Evolutionary conservation across 768 basidiomycete species (phyloP).

Genomic region (Collybiopsis luxurians): DNA sequence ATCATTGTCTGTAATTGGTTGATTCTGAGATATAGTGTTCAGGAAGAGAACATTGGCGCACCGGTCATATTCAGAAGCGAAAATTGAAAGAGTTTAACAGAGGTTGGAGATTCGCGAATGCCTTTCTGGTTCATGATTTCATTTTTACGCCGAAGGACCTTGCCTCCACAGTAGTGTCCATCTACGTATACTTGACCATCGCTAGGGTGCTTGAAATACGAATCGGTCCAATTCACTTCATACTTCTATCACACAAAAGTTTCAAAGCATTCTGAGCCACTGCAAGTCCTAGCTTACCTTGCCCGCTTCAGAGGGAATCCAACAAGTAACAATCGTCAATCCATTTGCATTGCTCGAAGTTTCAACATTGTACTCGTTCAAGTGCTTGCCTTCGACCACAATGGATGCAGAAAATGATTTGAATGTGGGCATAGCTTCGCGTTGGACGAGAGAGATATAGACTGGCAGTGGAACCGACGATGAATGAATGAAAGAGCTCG

Average conservation of each 20-base stretch:
- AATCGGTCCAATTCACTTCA: background rate
- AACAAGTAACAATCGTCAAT: background rate
- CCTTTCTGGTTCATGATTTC: background rate
- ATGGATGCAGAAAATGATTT: background rate
- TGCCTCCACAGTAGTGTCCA: background rate
- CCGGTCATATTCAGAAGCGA: background rate
- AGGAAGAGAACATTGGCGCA: background rate
- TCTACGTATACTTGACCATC: background rate
- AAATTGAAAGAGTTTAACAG: background rate
- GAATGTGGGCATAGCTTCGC: background rate
- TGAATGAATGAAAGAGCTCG: too few species aligned
- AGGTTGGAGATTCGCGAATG: background rate
- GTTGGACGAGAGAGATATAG: too few species aligned
- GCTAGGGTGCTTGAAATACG: background rate
- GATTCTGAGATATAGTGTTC: background rate
- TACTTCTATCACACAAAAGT: background rate
- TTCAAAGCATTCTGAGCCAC: too few species aligned
- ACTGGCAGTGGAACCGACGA: too few species aligned
- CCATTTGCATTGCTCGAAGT: background rate
- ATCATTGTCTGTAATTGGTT: background rate
- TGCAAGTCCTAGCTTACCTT: background rate
- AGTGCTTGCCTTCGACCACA: background rate
- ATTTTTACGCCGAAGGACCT: background rate
- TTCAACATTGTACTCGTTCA: background rate
- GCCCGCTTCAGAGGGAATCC: background rate